Evolutionary conservation across 768 basidiomycete genomes (phyloP), one percentile per base, ranked within the genome.

Genomic region (Leccinum ochraceum): DNA sequence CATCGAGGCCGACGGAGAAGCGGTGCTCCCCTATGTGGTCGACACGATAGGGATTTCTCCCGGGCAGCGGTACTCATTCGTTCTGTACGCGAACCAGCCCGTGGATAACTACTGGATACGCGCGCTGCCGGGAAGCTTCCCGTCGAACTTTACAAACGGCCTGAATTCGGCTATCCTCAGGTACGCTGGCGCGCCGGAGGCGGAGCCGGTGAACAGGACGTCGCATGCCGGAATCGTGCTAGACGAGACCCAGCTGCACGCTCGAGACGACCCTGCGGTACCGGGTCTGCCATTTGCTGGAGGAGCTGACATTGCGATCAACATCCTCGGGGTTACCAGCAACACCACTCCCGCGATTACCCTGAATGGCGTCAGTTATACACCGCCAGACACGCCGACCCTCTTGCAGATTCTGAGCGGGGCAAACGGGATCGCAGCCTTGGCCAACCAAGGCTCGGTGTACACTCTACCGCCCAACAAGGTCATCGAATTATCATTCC

Each of bases 51-150:
- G 76, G 10, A 79, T 86, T 36, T 81, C 76, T 57, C 72, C 76
- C 16, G 83, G 77, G 1, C 84, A 85, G 67, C 78, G 83, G 13
- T 85, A 85, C 66, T 81, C 82, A 0, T 72, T 82, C 62, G 68
- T 83, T 11, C 61, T 80, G 14, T 62, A 64, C 36, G 75, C 76
- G 8, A 71, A 75, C 51, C 69, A 75, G 46, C 63, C 71, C 0
- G 60, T 76, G 28, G 70, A 65, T 44, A 80, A 79, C 58, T 80
- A 80, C 50, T 79, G 79, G 76, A 74, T 78, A 53, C 77, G 76
- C 16, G 76, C 77, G 3, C 22, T 67, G 13, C 77, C 78, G 34
- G 48, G 48, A 49, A 24, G 48, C 48, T 60, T 54, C 14, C 3
- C 64, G 44, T 58, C 63, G 1, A 75, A 76, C 67, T 49, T 49